Evolutionary conservation across 306 rosid species (phyloP), one percentile per base, ranked within the genome.

Genomic region (Fagus sylvatica): DNA sequence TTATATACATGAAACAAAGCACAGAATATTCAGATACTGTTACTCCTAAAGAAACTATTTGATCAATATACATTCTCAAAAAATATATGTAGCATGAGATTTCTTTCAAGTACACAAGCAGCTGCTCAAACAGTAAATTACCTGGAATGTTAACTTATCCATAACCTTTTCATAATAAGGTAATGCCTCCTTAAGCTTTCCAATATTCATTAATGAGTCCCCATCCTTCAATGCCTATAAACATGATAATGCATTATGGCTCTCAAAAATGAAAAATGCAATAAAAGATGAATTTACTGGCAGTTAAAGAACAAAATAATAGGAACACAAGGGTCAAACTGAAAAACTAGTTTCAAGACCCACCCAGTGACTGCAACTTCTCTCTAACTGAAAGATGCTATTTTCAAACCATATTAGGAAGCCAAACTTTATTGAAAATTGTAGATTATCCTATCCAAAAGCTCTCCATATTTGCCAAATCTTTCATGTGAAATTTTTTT

Each of bases 111-210:
- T 51, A 30, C 22, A 39, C 54, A 78, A 59, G 73, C 49, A 73
- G 53, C 22, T 73, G 32, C 48, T 12, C 53, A 76, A 28, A 79
- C 59, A 77, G 40, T n/a, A 40, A 37, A 76, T 74, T 86, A 94
- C 98, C 97, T 90, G 62, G 80, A 92, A 90, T 36, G 88, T 67
- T 77, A 94, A 48, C 77, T 88, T 85, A 13, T 85, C 92, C 91
- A 92, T 92, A 43, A 94, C 88, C 83, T 77, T 87, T 82, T 92
- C 88, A 81, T 90, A 90, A 76, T 80, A 89, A 42, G 96, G 76
- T 73, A 92, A 77, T 57, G 97, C 95, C 72, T 87, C 91, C 80
- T 71, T 88, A 67, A 94, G 90, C 78, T 79, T 80, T 78, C 97
- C 98, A 33, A 33, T 76, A 71, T 83, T 80, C 98, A 92, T 90